phyloP scores from a whole-genome alignment of 1,284 basidiomycete species.

The Vanrija pseudolonga region DNA sequence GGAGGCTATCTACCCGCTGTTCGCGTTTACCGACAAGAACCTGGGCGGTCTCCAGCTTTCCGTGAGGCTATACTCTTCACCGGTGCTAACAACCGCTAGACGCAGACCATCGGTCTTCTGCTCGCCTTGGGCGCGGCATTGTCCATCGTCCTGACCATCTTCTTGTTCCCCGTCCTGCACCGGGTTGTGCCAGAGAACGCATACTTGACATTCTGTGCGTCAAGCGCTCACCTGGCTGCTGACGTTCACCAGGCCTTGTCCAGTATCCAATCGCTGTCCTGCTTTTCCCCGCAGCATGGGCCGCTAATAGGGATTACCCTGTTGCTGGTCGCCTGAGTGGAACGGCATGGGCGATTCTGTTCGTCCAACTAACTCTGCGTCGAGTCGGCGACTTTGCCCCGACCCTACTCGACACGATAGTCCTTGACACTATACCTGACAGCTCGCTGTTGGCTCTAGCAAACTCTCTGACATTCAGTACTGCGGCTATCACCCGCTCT shows the following conservation, averaged over 20 bases:
- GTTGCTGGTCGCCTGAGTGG: slow-evolving; percentile 2
- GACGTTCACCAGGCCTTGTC: slow-evolving; percentile 19
- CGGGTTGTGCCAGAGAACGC: slow-evolving; percentile 19
- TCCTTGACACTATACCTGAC: slow-evolving; percentile 35
- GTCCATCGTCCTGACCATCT: slow-evolving; percentile 37
- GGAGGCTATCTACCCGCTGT: slow-evolving; percentile 41
- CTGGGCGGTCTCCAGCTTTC: slow-evolving; percentile 35
- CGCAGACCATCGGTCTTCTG: slow-evolving; percentile 31
- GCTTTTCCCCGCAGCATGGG: slow-evolving; percentile 37
- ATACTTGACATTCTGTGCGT: slow-evolving; percentile 20
- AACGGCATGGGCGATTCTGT: slow-evolving; percentile 18
- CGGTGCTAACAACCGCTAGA: slow-evolving; percentile 16
- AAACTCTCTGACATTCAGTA: slow-evolving; percentile 37
- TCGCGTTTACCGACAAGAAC: slow-evolving; percentile 31
- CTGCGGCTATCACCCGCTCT: slow-evolving; percentile 30
- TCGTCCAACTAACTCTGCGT: slow-evolving; percentile 32
- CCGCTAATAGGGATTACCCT: slow-evolving; percentile 10
- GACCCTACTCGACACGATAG: slow-evolving; percentile 36
- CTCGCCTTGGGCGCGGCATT: slow-evolving; percentile 30
- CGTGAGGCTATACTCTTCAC: slow-evolving; percentile 13
- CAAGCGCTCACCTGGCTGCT: neutral
- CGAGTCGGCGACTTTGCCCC: slow-evolving; percentile 34
- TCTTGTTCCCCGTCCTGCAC: slow-evolving; percentile 35
- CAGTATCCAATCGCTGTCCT: slow-evolving; percentile 27
- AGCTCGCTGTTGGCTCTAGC: slow-evolving; percentile 36